Base-by-base conservation (phyloP, 352 stramenopile species). In the Pythium coloratum region DNA sequence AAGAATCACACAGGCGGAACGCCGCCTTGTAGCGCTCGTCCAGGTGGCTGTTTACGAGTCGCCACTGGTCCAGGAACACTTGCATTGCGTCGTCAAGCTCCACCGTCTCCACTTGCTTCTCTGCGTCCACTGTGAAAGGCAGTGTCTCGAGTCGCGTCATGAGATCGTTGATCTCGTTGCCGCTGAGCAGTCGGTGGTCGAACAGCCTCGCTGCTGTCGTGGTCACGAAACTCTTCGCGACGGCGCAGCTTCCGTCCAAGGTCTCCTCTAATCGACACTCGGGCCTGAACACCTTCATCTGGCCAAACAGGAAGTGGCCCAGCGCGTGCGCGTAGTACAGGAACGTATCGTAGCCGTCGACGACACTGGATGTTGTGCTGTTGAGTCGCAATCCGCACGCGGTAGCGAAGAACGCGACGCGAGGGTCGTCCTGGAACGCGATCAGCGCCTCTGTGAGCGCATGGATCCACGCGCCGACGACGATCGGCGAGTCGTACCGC, bases 11-110 rank as follows among this genome's bases (percentile, higher is more conserved):
- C 10, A 66, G 51, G 28, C 67, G 66, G 57, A 92, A 86, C 18
- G 78, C 78, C 47, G 85, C 76, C 38, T 65, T 69, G 73, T 90
- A 89, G 12, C 70, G 76, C 76, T 88, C 81, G 3, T 93, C 81
- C 2, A 88, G 74, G 34, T 84, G 79, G 24, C 66, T 50, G 36
- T 70, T 78, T 9, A 81, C 75, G 2, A 66, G 61, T 6, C 69
- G 71, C 85, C 85, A 93, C 40, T 80, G 68, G 26, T 75, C 72
- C 18, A 91, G 49, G 51, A 91, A 90, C 6, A 90, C 58, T 0
- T 34, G 62, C 80, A 93, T 89, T 0, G 80, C 71, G 50, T 89
- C 80, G 61, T 93, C 85, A 7, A 93, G 64, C n/a, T 93, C 85
- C 3, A 90, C 70, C 20, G 56, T 63, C 8, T 51, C 57, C 0